phyloP scores from a whole-genome alignment of 768 basidiomycete genomes.

The Mycena galericulata region DNA sequence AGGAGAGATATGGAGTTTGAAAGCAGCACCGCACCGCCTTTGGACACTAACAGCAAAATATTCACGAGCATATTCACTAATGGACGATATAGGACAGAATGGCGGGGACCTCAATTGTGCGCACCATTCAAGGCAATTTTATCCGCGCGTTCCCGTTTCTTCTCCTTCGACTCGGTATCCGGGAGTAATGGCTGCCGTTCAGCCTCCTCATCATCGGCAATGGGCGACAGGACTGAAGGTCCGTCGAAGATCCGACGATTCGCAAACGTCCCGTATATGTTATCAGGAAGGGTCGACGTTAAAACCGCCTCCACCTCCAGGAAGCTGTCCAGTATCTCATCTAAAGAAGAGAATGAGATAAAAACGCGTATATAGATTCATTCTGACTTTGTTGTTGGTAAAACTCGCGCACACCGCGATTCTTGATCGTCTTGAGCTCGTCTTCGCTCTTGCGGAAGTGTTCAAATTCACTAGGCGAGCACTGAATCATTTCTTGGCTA shows the following conservation, averaged over 20 bases:
- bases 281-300: conserved; percentile 27
- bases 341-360: neutral
- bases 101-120: neutral
- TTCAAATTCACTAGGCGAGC: conserved; percentile 24
- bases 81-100: neutral
- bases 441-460: conserved; percentile 29
- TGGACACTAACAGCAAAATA: conserved; percentile 26
- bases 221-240: conserved; percentile 10
- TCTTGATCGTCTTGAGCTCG: conserved; percentile 28
- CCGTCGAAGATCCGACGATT: conserved; percentile 18
- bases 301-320: conserved; percentile 31
- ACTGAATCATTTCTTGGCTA: conserved; percentile 31
- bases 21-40: conserved; percentile 28
- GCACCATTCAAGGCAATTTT: conserved; percentile 34
- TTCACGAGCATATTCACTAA: conserved; percentile 35
- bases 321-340: conserved; percentile 33
- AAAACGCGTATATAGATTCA: too few species aligned
- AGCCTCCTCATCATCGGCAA: conserved; percentile 10
- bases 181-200: conserved; percentile 32
- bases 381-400: conserved; percentile 31
- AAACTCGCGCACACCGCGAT: conserved; percentile 23
- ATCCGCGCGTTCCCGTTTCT: conserved; percentile 30
- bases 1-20: conserved; percentile 35
- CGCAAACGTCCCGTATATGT: conserved; percentile 22
- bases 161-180: conserved; percentile 16